phyloP scores from a whole-genome alignment of 2,329 filamentous ascomycete genomes.

The Penicillium sp. region DNA sequence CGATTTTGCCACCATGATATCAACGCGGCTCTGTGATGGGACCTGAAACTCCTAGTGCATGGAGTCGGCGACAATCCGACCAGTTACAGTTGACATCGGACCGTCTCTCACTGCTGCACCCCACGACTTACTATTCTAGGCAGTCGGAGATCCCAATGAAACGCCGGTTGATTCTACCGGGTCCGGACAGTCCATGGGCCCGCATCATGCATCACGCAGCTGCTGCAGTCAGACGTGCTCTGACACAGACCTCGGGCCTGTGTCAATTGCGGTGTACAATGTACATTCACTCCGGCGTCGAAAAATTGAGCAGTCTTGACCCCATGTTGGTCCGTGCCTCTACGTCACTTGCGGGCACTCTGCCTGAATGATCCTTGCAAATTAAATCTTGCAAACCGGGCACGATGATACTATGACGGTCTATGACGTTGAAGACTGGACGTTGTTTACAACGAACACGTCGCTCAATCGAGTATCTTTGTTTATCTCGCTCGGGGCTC shows the following conservation, averaged over 20 bases:
- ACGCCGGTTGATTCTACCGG: not conserved
- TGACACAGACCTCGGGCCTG: not conserved
- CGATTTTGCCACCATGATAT: slow-evolving; percentile 11
- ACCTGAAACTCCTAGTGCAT: slow-evolving; percentile 18
- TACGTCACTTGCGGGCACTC: slow-evolving; percentile 18
- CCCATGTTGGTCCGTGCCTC: slow-evolving; percentile 17
- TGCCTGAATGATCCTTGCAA: not conserved
- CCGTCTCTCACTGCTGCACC: slow-evolving; percentile 10
- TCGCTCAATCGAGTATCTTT: not conserved
- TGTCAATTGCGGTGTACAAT: slow-evolving; percentile 5
- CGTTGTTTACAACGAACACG: not conserved
- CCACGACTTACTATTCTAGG: slow-evolving; percentile 20
- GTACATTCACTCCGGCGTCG: not conserved
- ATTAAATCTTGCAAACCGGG: not conserved
- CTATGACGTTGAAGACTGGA: slow-evolving; percentile 5
- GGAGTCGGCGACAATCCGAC: slow-evolving; percentile 5
- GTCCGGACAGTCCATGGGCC: not conserved
- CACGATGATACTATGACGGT: not conserved
- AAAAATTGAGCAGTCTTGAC: slow-evolving; percentile 1
- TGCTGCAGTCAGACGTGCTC: not conserved
- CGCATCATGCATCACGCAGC: not conserved
- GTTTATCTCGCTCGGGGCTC: slow-evolving; percentile 1
- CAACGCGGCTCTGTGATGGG: slow-evolving; percentile 11
- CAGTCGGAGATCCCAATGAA: slow-evolving; percentile 3
- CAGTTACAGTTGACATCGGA: slow-evolving; percentile 10